Evolutionary conservation across 495 filamentous ascomycete species (phyloP).

Genomic region (Paragyromitra xinjiangensis): DNA sequence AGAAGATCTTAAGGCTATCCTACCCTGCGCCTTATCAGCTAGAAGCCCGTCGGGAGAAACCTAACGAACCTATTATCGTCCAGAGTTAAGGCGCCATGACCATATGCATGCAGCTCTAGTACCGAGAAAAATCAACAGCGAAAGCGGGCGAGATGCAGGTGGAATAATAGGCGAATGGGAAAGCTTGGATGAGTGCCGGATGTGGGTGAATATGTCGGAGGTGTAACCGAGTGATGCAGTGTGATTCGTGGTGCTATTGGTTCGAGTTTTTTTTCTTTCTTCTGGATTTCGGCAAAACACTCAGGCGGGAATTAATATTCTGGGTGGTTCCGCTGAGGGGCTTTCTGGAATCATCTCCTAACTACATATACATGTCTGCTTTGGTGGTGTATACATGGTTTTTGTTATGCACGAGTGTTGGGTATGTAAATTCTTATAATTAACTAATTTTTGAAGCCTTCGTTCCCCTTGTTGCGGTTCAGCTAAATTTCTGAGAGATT

Average conservation of each 20-base stretch:
- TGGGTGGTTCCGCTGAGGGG: background rate
- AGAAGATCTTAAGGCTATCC: conserved; percentile 17
- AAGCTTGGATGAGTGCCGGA: background rate
- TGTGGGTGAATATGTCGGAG: conserved; percentile 10
- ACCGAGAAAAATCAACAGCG: conserved; percentile 22
- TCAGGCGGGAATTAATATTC: background rate
- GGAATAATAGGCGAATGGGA: conserved; percentile 31
- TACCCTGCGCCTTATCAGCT: conserved; percentile 38
- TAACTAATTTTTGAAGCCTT: background rate
- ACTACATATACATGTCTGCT: background rate
- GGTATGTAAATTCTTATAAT: background rate
- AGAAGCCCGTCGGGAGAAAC: conserved; percentile 13
- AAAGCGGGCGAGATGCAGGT: conserved; percentile 15
- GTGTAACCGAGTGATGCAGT: conserved; percentile 23
- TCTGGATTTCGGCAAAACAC: background rate
- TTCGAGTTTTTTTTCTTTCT: background rate
- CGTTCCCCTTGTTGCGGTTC: background rate
- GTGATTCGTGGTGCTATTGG: conserved; percentile 13
- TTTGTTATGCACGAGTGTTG: background rate
- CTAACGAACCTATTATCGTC: conserved; percentile 31
- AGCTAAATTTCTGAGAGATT: background rate
- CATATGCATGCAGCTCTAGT: conserved; percentile 36
- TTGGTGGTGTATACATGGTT: background rate
- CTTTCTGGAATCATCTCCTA: background rate
- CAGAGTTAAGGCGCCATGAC: conserved; percentile 8